Percentiles rank a stretch among this genome's conserved stretches.
These are phyloP conservation scores for Gossypium gossypioides DNA, from an alignment of 441 rosid species.

Conservation along the genomic window DNA sequence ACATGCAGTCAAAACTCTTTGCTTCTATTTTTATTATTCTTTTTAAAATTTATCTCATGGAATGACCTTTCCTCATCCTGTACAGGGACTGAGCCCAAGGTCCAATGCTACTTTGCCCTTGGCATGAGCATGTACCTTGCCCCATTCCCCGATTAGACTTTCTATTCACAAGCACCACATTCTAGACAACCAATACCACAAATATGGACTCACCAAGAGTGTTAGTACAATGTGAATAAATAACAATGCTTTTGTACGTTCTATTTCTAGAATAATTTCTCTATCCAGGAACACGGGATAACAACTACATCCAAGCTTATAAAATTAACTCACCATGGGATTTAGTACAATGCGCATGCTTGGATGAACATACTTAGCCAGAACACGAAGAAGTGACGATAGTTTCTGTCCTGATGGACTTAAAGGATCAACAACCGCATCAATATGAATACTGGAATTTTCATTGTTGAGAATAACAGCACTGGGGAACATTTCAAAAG, in stretches of 20 bases:
- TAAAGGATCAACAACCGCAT: conserved; percentile 91
- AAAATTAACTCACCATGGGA: conserved; percentile 70
- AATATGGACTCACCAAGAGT: conserved; percentile 58
- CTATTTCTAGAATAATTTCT: neutral
- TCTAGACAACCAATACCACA: neutral
- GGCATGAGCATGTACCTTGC: neutral
- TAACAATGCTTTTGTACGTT: neutral
- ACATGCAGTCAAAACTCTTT: neutral
- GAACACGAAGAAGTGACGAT: conserved; percentile 71
- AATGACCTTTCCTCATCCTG: neutral
- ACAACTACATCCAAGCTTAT: neutral
- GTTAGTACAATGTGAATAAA: conserved; percentile 49
- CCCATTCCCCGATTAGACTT: neutral
- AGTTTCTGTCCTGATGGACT: conserved; percentile 86
- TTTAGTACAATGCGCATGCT: conserved; percentile 92
- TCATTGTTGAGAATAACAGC: conserved; percentile 34
- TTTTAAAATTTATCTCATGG: neutral
- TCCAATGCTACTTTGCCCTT: neutral
- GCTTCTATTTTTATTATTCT: neutral
- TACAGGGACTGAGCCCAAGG: neutral
- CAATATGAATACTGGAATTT: conserved; percentile 76
- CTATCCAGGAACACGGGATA: neutral
- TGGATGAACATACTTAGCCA: conserved; percentile 68
- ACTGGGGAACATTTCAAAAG: conserved; percentile 17
- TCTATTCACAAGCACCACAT: neutral